Percentiles rank a stretch among this genome's conserved stretches.
Conservation (phyloP, 805 yeast species). For the Lipomyces starkeyi region DNA sequence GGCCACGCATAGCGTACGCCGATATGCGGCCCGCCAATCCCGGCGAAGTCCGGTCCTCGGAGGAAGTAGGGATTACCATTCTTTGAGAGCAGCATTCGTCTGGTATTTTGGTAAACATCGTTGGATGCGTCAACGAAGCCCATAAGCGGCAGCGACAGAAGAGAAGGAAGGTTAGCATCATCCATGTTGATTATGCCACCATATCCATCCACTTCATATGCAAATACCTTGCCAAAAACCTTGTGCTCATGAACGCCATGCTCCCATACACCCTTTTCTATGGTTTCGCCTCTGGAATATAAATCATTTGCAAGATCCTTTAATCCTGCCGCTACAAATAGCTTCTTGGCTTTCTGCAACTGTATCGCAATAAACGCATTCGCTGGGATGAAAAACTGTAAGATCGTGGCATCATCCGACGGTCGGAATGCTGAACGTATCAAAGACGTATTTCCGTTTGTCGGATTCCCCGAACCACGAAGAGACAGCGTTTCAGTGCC, state of each 20-base stretch:
- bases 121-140: slow-evolving; percentile 64
- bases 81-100: slow-evolving; percentile 72
- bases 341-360: slow-evolving; percentile 40
- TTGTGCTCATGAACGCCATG: slow-evolving; percentile 74
- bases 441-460: slow-evolving; percentile 68
- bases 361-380: slow-evolving; percentile 78
- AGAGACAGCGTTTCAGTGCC: slow-evolving; percentile 84
- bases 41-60: slow-evolving; percentile 66
- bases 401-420: slow-evolving; percentile 83
- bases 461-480: slow-evolving; percentile 85
- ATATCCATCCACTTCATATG: slow-evolving; percentile 88
- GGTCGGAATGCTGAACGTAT: slow-evolving; percentile 87
- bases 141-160: slow-evolving; percentile 74
- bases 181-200: slow-evolving; percentile 76
- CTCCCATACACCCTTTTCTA: slow-evolving; percentile 62
- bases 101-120: slow-evolving; percentile 73
- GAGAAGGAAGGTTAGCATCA: slow-evolving; percentile 88
- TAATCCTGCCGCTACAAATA: slow-evolving; percentile 39
- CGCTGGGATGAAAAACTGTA: slow-evolving; percentile 83
- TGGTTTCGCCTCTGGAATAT: slow-evolving; percentile 49
- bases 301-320: slow-evolving; percentile 42
- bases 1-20: slow-evolving; percentile 89
- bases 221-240: slow-evolving; percentile 74
- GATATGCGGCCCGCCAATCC: slow-evolving; percentile 91
- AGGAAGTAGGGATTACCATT: slow-evolving; percentile 80